A percentile compares a stretch with the other conserved stretches of the same genome.
Evolutionary conservation across 2,329 filamentous ascomycete species (phyloP).

Genomic region (Hypoxylon sp.): DNA sequence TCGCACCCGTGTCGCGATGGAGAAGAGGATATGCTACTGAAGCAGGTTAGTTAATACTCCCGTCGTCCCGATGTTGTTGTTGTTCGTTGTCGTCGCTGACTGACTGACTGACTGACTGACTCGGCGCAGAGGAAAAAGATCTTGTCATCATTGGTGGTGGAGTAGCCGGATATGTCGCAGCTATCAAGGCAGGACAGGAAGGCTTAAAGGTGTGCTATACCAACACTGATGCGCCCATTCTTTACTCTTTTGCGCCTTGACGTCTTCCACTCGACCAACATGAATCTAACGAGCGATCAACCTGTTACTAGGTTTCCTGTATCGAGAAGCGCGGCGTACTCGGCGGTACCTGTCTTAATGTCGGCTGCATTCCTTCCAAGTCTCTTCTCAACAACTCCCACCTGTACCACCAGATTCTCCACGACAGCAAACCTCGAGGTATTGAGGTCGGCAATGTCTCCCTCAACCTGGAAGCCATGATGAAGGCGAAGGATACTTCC

Average conservation of each 20-base stretch:
- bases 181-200: constrained; percentile 98
- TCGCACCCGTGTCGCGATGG: constrained; percentile 61
- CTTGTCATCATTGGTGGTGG: constrained; percentile 97
- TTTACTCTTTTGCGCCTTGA: not conserved
- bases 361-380: constrained; percentile 99
- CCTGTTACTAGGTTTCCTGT: constrained; percentile 78
- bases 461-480: constrained; percentile 92
- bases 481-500: constrained; percentile 97
- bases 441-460: constrained; percentile 98
- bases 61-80: not conserved
- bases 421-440: constrained; percentile 96
- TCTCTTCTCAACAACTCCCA: constrained; percentile 99
- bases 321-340: constrained; percentile 97
- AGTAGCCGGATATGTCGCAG: constrained; percentile 97
- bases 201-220: constrained; percentile 80
- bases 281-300: constrained; percentile 12
- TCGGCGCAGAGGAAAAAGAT: constrained; percentile 82
- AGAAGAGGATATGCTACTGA: constrained; percentile 67
- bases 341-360: constrained; percentile 97
- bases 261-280: no score
- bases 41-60: constrained; percentile 59
- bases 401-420: constrained; percentile 94
- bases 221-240: constrained; percentile 6
- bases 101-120: no score
- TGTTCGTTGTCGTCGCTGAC: constrained; percentile 49